Conservation (phyloP, 805 yeast genomes). For the Maudiozyma bulderi region DNA sequence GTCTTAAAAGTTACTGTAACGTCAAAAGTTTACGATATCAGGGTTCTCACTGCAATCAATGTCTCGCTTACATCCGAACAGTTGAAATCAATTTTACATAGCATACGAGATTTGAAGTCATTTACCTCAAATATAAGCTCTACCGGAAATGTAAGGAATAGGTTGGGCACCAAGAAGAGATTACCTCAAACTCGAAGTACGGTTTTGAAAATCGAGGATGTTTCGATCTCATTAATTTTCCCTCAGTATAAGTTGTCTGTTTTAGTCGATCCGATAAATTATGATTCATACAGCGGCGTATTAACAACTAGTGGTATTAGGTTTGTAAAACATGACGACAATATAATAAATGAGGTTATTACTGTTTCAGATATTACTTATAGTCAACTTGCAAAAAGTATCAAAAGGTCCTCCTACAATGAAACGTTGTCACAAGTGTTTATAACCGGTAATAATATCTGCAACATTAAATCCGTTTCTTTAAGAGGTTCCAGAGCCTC, state of each 20-base stretch:
- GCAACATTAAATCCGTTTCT: background rate
- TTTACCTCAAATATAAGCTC: too few relatives aligned
- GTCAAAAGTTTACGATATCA: background rate
- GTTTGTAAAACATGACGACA: background rate
- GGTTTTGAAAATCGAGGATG: background rate
- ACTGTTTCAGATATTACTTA: background rate
- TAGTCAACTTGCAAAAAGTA: background rate
- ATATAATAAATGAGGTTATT: background rate
- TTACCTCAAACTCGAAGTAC: too few relatives aligned
- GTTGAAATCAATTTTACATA: too few relatives aligned
- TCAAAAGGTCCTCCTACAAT: background rate
- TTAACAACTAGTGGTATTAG: background rate
- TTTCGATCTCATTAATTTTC: slow-evolving; percentile 1
- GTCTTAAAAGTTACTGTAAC: background rate
- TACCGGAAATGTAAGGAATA: too few relatives aligned
- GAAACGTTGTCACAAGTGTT: background rate
- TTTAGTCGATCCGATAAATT: slow-evolving; percentile 4
- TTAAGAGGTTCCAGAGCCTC: background rate
- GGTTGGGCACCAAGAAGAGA: too few relatives aligned
- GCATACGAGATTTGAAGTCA: too few relatives aligned
- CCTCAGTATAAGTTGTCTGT: slow-evolving; percentile 1
- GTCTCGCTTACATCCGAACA: too few relatives aligned
- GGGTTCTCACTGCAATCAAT: too few relatives aligned
- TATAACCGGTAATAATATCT: background rate
- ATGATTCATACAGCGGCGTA: background rate